Evolutionary conservation across 345 rosid species (phyloP).

Genomic region (Rubroshorea leprosula): DNA sequence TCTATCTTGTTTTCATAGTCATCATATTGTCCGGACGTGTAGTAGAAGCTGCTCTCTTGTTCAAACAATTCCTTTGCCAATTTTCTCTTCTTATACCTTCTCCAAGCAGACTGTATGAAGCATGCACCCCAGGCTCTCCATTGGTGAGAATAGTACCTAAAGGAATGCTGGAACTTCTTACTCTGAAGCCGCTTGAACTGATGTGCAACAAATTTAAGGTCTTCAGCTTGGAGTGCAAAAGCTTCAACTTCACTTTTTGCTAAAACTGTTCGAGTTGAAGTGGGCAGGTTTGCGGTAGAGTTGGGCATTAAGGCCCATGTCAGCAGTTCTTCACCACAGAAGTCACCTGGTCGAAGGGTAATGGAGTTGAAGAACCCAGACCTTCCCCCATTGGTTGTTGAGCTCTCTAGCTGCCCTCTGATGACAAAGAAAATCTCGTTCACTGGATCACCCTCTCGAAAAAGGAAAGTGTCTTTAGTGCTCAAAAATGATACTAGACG

Average conservation of each 20-base stretch:
- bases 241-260: constrained; percentile 89
- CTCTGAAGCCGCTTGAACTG: constrained; percentile 95
- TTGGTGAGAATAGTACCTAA: constrained; percentile 90
- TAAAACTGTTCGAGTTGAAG: constrained; percentile 68
- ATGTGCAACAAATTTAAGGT: constrained; percentile 69
- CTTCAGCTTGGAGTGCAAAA: constrained; percentile 80
- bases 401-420: constrained; percentile 85
- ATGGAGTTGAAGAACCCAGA: constrained; percentile 88
- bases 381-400: constrained; percentile 89
- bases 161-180: constrained; percentile 86
- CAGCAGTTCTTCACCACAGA: constrained; percentile 87
- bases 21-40: constrained; percentile 21
- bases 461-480: constrained; percentile 61
- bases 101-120: constrained; percentile 83
- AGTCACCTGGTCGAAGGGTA: constrained; percentile 78
- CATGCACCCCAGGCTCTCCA: constrained; percentile 94
- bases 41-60: constrained; percentile 35
- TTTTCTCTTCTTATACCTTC: constrained; percentile 53
- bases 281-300: constrained; percentile 53
- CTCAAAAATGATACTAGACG: constrained; percentile 70
- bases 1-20: constrained; percentile 26
- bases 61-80: constrained; percentile 52
- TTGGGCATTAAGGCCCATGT: constrained; percentile 94
- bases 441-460: constrained; percentile 85
- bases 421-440: constrained; percentile 88